These are phyloP conservation scores for Ceratonia siliqua DNA, from an alignment of 306 rosid species.

Conservation along the genomic window DNA sequence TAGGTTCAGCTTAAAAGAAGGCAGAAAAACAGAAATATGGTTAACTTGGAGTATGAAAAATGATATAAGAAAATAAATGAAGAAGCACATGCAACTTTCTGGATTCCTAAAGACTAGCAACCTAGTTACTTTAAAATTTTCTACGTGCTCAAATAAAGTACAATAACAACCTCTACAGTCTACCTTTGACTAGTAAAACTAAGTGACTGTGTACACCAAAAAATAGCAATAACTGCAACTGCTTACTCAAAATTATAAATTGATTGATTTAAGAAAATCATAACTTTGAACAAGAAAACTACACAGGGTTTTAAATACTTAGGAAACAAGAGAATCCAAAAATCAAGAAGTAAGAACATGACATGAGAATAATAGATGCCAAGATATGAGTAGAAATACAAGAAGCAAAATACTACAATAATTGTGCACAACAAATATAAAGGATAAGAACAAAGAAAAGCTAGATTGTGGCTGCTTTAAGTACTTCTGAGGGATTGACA, in stretches of 20 bases:
- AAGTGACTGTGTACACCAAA: not conserved
- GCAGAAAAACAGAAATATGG: not conserved
- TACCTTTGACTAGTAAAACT: not conserved
- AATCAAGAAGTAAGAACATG: not conserved
- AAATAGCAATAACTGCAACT: not conserved
- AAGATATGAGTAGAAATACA: not conserved
- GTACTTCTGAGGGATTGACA: not conserved
- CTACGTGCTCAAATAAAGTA: not conserved
- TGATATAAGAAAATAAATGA: not conserved
- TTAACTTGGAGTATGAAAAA: not conserved
- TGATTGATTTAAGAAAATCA: not conserved
- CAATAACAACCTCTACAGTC: not conserved
- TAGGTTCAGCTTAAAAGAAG: not conserved
- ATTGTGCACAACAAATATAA: not conserved
- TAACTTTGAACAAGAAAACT: not conserved
- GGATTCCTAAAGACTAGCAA: not conserved
- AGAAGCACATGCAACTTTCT: not conserved
- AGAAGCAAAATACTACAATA: not conserved
- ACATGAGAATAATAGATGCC: not conserved
- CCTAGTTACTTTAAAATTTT: not conserved
- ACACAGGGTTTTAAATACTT: not conserved
- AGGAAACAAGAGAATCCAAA: not conserved
- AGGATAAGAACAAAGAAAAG: not conserved
- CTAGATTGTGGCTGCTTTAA: not conserved
- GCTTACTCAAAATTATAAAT: not conserved